Conservation (phyloP, 495 filamentous ascomycete genomes). For the Immersiella caudata region DNA sequence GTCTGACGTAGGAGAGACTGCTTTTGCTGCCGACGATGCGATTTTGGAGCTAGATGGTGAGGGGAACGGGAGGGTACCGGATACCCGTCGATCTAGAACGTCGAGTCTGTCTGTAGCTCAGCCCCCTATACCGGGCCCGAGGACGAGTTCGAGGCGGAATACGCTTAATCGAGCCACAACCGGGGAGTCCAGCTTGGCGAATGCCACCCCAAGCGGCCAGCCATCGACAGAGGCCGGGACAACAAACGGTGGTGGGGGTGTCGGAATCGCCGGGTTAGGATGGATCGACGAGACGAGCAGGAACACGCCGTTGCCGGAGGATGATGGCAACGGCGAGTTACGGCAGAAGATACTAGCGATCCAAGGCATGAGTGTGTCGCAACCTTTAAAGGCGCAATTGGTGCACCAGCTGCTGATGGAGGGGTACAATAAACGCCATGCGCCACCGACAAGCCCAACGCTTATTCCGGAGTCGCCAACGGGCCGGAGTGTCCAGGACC, state of each 20-base stretch:
- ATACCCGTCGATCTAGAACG: neutral
- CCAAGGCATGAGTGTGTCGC: constrained; percentile 63
- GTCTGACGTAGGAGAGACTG: constrained; percentile 19
- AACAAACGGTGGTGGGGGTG: neutral
- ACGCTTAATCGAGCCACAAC: neutral
- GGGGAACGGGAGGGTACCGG: neutral
- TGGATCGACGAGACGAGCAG: constrained; percentile 16
- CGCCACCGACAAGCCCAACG: constrained; percentile 24
- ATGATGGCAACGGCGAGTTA: constrained; percentile 86
- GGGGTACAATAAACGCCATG: constrained; percentile 61
- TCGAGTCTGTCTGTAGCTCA: neutral
- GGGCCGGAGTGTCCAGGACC: constrained; percentile 34
- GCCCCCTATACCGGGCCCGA: neutral
- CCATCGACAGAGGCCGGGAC: neutral
- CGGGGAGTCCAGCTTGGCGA: neutral
- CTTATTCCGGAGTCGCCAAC: constrained; percentile 34
- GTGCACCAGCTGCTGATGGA: constrained; percentile 85
- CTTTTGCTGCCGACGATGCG: constrained; percentile 14
- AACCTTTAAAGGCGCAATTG: constrained; percentile 74
- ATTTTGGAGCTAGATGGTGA: constrained; percentile 29
- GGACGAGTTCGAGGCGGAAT: neutral
- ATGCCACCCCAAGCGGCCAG: neutral
- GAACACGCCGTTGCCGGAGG: constrained; percentile 65
- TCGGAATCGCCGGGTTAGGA: constrained; percentile 4
- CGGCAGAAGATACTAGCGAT: constrained; percentile 78